These are phyloP conservation scores for Symbiodinium natans DNA, from an alignment of 73 alveolate species.

Conservation along the genomic window DNA sequence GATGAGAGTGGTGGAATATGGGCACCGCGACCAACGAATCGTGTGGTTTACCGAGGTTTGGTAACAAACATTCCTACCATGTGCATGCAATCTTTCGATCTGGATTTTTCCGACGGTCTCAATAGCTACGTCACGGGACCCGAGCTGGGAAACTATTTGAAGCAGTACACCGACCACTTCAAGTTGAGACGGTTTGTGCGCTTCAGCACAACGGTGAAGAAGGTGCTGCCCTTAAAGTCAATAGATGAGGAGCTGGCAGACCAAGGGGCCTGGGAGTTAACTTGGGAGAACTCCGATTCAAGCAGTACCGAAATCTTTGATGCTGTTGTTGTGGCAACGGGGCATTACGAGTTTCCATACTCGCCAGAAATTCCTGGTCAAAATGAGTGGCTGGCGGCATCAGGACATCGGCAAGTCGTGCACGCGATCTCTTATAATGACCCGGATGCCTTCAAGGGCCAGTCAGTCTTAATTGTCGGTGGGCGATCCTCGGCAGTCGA, in stretches of 20 bases:
- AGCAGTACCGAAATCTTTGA: conserved; percentile 19
- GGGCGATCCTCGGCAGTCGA: conserved; percentile 84
- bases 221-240: not conserved
- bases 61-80: conserved; percentile 71
- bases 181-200: conserved; percentile 58
- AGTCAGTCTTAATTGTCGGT: conserved; percentile 65
- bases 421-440: conserved; percentile 51
- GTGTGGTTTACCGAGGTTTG: conserved; percentile 57
- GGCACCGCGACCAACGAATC: conserved; percentile 52
- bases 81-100: not conserved
- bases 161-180: conserved; percentile 56
- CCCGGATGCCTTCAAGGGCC: conserved; percentile 43
- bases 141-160: conserved; percentile 56
- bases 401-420: conserved; percentile 27
- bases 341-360: conserved; percentile 86
- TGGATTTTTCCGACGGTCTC: conserved; percentile 26
- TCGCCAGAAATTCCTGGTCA: conserved; percentile 62
- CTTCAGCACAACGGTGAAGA: not conserved
- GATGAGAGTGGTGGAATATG: conserved; percentile 89
- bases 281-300: not conserved
- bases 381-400: conserved; percentile 30
- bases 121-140: conserved; percentile 41
- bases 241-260: not conserved
- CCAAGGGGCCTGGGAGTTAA: not conserved
- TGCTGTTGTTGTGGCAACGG: conserved; percentile 66